A percentile compares a stretch with the other conserved stretches of the same genome.
Evolutionary conservation across 441 rosid genomes (phyloP).

Genomic region (Erodium chrysanthum): DNA sequence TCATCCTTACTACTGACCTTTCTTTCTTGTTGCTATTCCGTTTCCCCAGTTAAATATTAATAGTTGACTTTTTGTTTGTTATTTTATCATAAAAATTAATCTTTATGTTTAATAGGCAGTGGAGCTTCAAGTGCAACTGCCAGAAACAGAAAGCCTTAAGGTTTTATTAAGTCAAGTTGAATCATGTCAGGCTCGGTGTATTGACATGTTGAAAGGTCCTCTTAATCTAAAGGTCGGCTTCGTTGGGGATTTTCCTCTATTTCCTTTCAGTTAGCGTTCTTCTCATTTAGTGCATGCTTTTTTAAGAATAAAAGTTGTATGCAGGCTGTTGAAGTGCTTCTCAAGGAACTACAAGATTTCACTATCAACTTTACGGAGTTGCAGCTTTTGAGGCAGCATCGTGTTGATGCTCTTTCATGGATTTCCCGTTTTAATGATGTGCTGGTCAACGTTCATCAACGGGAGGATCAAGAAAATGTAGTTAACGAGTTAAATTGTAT

Average conservation of each 20-base stretch:
- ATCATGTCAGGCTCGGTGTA: slow-evolving; percentile 47
- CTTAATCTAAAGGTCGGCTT: slow-evolving; percentile 41
- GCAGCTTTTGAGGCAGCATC: slow-evolving; percentile 59
- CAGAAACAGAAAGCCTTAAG: slow-evolving; percentile 47
- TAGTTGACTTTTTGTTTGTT: slow-evolving; percentile 1
- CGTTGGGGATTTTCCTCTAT: slow-evolving; percentile 11
- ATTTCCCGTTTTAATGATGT: slow-evolving; percentile 39
- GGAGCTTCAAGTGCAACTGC: slow-evolving; percentile 64
- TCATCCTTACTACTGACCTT: background rate
- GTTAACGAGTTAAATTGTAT: slow-evolving; percentile 54
- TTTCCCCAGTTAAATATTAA: background rate
- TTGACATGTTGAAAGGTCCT: slow-evolving; percentile 42
- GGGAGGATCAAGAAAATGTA: slow-evolving; percentile 51
- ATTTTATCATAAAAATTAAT: background rate
- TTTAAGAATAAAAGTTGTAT: background rate
- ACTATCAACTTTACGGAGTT: slow-evolving; percentile 57
- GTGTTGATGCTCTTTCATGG: slow-evolving; percentile 48
- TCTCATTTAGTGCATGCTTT: background rate
- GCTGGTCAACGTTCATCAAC: slow-evolving; percentile 39
- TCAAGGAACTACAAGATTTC: slow-evolving; percentile 45
- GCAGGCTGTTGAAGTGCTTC: slow-evolving; percentile 57
- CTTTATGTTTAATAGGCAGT: slow-evolving; percentile 34
- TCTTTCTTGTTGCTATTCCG: slow-evolving; percentile 10
- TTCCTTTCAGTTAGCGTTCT: slow-evolving; percentile 1
- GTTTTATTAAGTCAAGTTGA: slow-evolving; percentile 49